Base-by-base conservation (phyloP, 23 red algal species). In the Chondrus crispus region DNA sequence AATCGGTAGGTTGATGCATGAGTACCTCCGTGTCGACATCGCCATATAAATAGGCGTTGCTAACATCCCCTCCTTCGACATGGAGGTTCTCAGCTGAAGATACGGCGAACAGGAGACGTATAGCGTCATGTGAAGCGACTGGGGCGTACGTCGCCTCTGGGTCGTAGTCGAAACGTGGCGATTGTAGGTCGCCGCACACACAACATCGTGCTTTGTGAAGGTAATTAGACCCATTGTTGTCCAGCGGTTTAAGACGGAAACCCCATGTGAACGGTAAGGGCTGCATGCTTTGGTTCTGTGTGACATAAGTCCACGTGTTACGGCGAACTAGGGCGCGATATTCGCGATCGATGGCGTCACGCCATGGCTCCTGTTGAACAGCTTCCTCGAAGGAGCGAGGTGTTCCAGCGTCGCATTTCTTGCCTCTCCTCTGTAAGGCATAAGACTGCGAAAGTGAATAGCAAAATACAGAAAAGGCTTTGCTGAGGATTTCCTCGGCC, bases 71-170 rank as follows among this genome's bases (percentile, higher is more conserved):
- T 36, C 14, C 48, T 82, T 82, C 78, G 10, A 82, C 12, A 20
- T 28, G 24, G 26, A 82, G 1, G 2, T 0, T 37, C 57, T 50
- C 22, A 28, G 78, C 2, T 35, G 77, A 41, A 38, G 51, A 37
- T 57, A 12, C 55, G 30, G 51, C 77, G 44, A 82, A 22, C 50
- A 57, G 30, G 44, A 82, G 22, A 28, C 77, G 46, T 9, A 82
- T 82, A 46, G 77, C 44, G 50, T 82, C 77, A 22, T 24, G 48
- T 22, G 35, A 46, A 35, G 51, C 77, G 51, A 82, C 43, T 20
- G 77, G 77, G 12, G 77, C 77, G 40, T 82, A 82, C 22, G 55
- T 28, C 28, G 42, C 22, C 50, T 82, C 77, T 5, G 77, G 77
- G 41, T 82, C 77, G 41, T 54, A 82, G 26, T 82, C 77, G 5